phyloP scores from a whole-genome alignment of 805 yeast species.

The Wickerhamomyces queroliae region DNA sequence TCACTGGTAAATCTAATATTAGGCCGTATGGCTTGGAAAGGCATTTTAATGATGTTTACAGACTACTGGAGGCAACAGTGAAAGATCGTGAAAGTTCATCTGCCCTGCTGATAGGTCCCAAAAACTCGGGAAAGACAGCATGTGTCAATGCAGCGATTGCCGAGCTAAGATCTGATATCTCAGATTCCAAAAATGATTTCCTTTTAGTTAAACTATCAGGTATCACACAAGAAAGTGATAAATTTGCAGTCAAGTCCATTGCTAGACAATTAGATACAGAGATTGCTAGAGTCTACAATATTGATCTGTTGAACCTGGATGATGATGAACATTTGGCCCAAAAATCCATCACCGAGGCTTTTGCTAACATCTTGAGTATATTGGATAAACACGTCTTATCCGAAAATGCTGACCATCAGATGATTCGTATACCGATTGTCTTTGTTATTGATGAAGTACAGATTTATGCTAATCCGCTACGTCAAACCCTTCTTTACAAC shows the following conservation, averaged over 20 bases:
- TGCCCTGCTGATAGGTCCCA: conserved; percentile 71
- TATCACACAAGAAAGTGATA: conserved; percentile 65
- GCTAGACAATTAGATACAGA: conserved; percentile 72
- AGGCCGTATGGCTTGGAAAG: conserved; percentile 29
- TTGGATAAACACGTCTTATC: conserved; percentile 34
- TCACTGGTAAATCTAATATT: conserved; percentile 19
- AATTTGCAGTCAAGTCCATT: conserved; percentile 74
- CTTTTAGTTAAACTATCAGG: conserved; percentile 67
- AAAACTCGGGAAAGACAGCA: conserved; percentile 70
- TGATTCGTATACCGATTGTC: conserved; percentile 43
- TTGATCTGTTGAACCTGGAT: conserved; percentile 18
- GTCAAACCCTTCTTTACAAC: conserved; percentile 84
- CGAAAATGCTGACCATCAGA: conserved; percentile 21
- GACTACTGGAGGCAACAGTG: conserved; percentile 59
- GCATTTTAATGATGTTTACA: conserved; percentile 43
- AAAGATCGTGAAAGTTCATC: conserved; percentile 75
- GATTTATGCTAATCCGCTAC: conserved; percentile 58
- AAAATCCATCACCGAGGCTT: conserved; percentile 53
- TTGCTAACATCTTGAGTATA: conserved; percentile 48
- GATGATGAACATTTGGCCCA: conserved; percentile 35
- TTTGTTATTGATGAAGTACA: conserved; percentile 87
- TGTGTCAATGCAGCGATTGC: conserved; percentile 53
- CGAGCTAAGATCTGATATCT: conserved; percentile 26
- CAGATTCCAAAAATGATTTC: conserved; percentile 41
- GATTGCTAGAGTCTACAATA: conserved; percentile 26